Percentiles rank a stretch among this genome's conserved stretches.
These are phyloP conservation scores for Suhomyces prunicola DNA, from an alignment of 805 yeast species.

Conservation along the genomic window DNA sequence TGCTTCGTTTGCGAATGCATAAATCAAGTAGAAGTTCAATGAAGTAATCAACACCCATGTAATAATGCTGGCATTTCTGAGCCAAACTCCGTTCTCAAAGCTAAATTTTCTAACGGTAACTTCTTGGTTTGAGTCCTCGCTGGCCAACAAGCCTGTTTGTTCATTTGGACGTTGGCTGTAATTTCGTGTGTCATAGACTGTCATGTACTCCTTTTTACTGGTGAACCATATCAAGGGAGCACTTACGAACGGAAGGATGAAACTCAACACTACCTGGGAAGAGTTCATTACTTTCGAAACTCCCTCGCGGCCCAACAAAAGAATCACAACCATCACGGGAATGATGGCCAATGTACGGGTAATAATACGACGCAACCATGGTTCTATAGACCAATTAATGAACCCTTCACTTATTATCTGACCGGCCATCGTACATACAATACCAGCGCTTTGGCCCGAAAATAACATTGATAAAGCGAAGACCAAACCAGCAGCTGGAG, in stretches of 20 bases:
- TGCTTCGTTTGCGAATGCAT: constrained; percentile 40
- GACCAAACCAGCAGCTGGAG: constrained; percentile 44
- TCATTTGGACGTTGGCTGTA: not conserved
- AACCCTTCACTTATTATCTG: constrained; percentile 46
- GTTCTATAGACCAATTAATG: constrained; percentile 42
- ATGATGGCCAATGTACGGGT: constrained; percentile 42
- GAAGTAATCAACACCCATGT: constrained; percentile 41
- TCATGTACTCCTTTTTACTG: constrained; percentile 36
- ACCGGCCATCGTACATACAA: constrained; percentile 49
- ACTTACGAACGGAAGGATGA: constrained; percentile 41
- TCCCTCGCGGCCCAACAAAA: constrained; percentile 41
- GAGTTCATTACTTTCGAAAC: constrained; percentile 44
- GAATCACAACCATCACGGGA: constrained; percentile 39
- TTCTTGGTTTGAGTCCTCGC: constrained; percentile 10
- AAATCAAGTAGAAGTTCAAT: constrained; percentile 39
- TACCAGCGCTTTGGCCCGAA: constrained; percentile 47
- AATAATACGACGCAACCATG: constrained; percentile 42
- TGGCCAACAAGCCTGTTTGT: constrained; percentile 12
- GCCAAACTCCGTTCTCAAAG: constrained; percentile 38
- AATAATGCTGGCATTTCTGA: constrained; percentile 29
- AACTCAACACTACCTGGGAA: constrained; percentile 44
- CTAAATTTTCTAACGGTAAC: constrained; percentile 19
- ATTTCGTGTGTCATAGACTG: constrained; percentile 27
- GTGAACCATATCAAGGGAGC: constrained; percentile 48
- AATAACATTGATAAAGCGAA: constrained; percentile 46